These are phyloP conservation scores for Laetiporus sulphureus DNA, from an alignment of 1,284 basidiomycete genomes.

Conservation along the genomic window DNA sequence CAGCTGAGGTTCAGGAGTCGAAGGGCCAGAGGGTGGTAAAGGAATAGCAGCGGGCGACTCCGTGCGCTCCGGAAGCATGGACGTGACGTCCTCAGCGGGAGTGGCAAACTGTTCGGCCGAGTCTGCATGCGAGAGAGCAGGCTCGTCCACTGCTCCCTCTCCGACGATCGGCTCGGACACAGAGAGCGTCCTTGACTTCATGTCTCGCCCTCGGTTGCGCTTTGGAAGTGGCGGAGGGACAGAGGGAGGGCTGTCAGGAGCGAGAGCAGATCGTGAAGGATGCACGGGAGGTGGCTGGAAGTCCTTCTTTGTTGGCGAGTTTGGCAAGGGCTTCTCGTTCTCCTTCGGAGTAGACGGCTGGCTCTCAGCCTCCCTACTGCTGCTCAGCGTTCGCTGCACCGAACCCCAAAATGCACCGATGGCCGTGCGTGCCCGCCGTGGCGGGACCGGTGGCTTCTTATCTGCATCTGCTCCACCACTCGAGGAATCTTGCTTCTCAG, in stretches of 20 bases:
- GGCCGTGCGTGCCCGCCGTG: slow-evolving; percentile 26
- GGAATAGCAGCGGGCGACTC: neutral
- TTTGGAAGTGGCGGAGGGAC: slow-evolving; percentile 19
- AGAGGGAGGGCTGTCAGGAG: slow-evolving; percentile 10
- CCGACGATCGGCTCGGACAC: slow-evolving; percentile 11
- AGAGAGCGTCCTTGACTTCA: neutral
- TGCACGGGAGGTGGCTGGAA: slow-evolving; percentile 30
- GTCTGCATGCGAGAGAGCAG: slow-evolving; percentile 25
- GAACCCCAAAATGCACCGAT: slow-evolving; percentile 29
- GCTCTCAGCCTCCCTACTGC: slow-evolving; percentile 11
- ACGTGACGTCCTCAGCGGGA: neutral
- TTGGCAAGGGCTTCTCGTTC: slow-evolving; percentile 13
- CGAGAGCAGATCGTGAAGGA: slow-evolving; percentile 22
- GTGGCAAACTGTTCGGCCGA: no score
- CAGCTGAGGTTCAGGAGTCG: neutral
- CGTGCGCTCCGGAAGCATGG: neutral
- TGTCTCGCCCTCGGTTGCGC: slow-evolving; percentile 1
- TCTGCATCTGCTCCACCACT: slow-evolving; percentile 9
- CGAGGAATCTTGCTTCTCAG: slow-evolving; percentile 14
- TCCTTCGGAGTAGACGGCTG: slow-evolving; percentile 8
- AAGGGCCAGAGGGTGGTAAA: neutral
- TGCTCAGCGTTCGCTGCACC: slow-evolving; percentile 25
- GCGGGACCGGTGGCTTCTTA: slow-evolving; percentile 23
- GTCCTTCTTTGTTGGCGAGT: slow-evolving; percentile 19
- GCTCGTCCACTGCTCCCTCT: slow-evolving; percentile 14